phyloP scores from a whole-genome alignment of 2,329 filamentous ascomycete genomes.

The Nectriaceae sp. region DNA sequence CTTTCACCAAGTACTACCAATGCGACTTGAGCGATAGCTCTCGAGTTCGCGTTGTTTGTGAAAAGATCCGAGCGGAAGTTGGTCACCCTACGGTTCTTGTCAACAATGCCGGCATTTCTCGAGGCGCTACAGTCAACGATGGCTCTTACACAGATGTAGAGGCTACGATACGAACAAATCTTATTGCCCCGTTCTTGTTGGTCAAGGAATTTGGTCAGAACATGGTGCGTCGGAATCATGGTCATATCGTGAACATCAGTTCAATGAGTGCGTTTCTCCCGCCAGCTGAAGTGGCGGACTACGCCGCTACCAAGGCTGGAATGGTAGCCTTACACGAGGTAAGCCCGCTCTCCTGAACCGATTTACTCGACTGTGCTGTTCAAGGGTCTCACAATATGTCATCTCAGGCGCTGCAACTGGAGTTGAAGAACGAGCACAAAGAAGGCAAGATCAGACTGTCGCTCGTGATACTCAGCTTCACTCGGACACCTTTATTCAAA shows the following conservation, averaged over 20 bases:
- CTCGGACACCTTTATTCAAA: constrained; percentile 33
- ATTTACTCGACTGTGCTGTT: too few species aligned
- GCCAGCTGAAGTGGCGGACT: constrained; percentile 59
- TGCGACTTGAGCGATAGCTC: constrained; percentile 37
- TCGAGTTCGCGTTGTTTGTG: constrained; percentile 30
- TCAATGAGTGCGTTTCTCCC: constrained; percentile 57
- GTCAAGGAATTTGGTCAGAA: constrained; percentile 59
- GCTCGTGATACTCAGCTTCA: constrained; percentile 33
- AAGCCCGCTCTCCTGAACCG: neutral
- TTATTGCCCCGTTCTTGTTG: constrained; percentile 60
- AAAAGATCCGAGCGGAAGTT: constrained; percentile 32
- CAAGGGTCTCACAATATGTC: too few species aligned
- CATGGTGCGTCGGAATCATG: constrained; percentile 61
- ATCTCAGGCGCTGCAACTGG: constrained; percentile 29
- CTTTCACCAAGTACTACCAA: constrained; percentile 31
- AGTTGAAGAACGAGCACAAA: constrained; percentile 31
- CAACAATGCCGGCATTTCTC: constrained; percentile 37
- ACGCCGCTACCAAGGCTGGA: constrained; percentile 55
- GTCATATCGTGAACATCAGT: constrained; percentile 65
- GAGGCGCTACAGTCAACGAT: constrained; percentile 30
- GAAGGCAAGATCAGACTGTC: constrained; percentile 31
- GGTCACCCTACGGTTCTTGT: constrained; percentile 40
- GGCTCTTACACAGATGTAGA: constrained; percentile 31
- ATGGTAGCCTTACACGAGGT: constrained; percentile 7
- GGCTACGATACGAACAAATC: constrained; percentile 45